Evolutionary conservation across 2,329 filamentous ascomycete species (phyloP), one percentile per base, ranked within the genome.

Genomic region (Raffaelea albimanens): DNA sequence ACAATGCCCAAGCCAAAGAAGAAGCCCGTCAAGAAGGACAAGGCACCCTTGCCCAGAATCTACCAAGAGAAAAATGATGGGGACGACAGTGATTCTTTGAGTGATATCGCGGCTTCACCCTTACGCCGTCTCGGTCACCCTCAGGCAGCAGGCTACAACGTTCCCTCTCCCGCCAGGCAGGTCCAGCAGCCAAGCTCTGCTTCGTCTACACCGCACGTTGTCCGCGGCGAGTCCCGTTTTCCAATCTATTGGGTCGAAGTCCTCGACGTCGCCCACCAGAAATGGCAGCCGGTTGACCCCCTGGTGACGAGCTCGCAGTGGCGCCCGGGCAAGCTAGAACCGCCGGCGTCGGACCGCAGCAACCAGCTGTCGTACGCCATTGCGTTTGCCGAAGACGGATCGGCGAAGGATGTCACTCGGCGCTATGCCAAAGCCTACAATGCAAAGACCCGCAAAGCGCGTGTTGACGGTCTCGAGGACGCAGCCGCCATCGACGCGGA

Each of bases 171-270:
- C 11, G 63, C 50, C 14, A 48, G 21, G 61, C 62, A 31, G 65
- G 69, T 14, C 62, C 64, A 38, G 34, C 7, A 7, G 11, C 69
- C 62, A 1, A 55, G 55, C 1, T 53, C 61, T 1, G 58, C 44
- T 56, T 57, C 63, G 60, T 58, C 65, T 60, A 21, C 57, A 54
- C 45, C 66, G 59, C 14, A 75, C 23, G 45, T 43, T 4, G 40
- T 84, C 11, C 74, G 73, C 21, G 86, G 88, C 31, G 87, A 91
- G 58, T 90, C 88, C 0, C 64, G 78, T 0, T 87, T 83, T 57
- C 93, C 93, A 0, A 75, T 97, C 3, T 97, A 89, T 61, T 98
- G 93, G 93, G 83, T 96, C 1, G 93, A 98, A 66, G 83, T 87
- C 3, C 86, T 95, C 54, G 90, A 96, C 53, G 72, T 81, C 46